Evolutionary conservation across 2,329 filamentous ascomycete genomes (phyloP).

Genomic region (Fusarium mexicanum): DNA sequence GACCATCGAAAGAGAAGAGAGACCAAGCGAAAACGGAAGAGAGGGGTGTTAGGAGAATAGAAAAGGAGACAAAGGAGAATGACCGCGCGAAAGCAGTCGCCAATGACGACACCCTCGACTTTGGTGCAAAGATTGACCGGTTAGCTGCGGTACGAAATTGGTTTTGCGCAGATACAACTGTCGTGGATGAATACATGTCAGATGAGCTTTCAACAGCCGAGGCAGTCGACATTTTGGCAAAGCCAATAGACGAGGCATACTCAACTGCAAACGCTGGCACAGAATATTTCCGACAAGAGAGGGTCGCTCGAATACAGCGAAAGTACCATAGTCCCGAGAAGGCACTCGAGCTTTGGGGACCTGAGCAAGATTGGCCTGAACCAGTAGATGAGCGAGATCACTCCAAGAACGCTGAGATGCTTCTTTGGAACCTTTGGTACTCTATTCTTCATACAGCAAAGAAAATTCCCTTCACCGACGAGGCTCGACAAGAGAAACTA

Average conservation of each 20-base stretch:
- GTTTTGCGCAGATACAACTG: neutral
- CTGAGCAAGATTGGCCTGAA: neutral
- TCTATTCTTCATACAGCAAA: neutral
- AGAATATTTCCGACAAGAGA: neutral
- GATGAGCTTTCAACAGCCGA: rapidly evolving
- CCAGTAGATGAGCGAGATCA: neutral
- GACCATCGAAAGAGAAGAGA: neutral
- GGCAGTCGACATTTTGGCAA: neutral
- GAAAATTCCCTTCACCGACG: neutral
- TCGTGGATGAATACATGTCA: neutral
- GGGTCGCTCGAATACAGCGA: neutral
- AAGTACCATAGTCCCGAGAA: neutral
- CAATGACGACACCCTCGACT: neutral
- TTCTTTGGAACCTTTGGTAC: neutral
- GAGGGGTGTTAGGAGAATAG: rapidly evolving
- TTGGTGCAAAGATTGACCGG: neutral
- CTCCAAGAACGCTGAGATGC: neutral
- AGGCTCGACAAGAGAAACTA: neutral
- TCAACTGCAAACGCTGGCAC: neutral
- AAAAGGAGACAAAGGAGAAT: neutral
- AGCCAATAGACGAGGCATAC: neutral
- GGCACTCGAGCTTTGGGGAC: neutral
- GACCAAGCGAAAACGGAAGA: neutral
- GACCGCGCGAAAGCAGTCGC: neutral
- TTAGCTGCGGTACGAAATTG: neutral